phyloP scores from a whole-genome alignment of 2,329 filamentous ascomycete species.

The Aspergillus pseudoterreus region DNA sequence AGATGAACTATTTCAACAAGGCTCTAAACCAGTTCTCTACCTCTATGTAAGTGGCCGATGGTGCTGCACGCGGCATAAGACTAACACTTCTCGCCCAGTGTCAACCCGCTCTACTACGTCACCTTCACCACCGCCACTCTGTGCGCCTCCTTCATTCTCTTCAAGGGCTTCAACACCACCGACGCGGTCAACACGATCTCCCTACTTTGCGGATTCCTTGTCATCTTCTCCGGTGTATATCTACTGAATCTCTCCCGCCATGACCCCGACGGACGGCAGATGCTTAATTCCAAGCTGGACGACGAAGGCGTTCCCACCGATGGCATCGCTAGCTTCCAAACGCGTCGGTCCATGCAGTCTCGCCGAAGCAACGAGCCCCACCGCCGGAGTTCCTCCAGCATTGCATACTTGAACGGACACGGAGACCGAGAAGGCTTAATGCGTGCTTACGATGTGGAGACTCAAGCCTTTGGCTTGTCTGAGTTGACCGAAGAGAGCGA shows the following conservation, averaged over 20 bases:
- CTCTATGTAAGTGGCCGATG: constrained; percentile 69
- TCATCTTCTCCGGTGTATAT: constrained; percentile 94
- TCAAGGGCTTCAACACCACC: constrained; percentile 92
- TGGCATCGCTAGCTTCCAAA: constrained; percentile 82
- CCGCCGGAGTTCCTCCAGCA: constrained; percentile 61
- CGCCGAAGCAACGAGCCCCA: constrained; percentile 64
- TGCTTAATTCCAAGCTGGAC: constrained; percentile 56
- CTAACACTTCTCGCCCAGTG: constrained; percentile 50
- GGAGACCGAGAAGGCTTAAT: constrained; percentile 79
- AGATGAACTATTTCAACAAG: constrained; percentile 99
- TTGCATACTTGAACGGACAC: constrained; percentile 52
- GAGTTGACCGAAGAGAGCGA: constrained; percentile 77
- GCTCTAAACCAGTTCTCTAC: constrained; percentile 94
- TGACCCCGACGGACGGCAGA: constrained; percentile 74
- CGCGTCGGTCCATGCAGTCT: constrained; percentile 88
- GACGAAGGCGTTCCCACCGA: constrained; percentile 80
- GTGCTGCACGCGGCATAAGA: not conserved
- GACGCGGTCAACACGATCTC: constrained; percentile 90
- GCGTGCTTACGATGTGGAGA: constrained; percentile 83
- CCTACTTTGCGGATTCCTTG: constrained; percentile 84
- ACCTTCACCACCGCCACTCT: constrained; percentile 95
- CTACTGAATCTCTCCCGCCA: constrained; percentile 90
- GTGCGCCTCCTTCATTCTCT: constrained; percentile 92
- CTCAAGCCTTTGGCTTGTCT: constrained; percentile 69
- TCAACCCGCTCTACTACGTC: constrained; percentile 95